Base-by-base conservation (phyloP, 352 stramenopile species). In the Pythium dissimile region DNA sequence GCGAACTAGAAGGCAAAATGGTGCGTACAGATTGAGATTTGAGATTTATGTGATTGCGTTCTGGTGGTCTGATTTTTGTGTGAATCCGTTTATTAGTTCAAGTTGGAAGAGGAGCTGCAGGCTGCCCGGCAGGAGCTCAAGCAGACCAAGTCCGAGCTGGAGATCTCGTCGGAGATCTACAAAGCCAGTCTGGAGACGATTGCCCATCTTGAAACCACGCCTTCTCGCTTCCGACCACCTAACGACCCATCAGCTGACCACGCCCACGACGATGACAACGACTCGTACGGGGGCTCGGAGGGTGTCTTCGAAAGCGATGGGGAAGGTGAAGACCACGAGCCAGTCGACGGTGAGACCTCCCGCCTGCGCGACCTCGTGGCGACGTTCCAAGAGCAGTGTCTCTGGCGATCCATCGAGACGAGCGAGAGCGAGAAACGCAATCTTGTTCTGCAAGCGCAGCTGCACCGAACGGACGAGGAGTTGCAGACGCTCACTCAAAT, bases 361-460 rank as follows among this genome's bases (percentile, higher is more conserved):
- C 59, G 78, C 16, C 62, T 88, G 48, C 69, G 70, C 1, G 57
- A 61, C 54, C 55, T 88, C 32, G 87, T 79, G 28, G 78, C 75
- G 15, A 67, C 67, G n/a, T 88, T 90, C 53, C 80, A 90, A 58
- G 71, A 90, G 53, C 77, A 90, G 63, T 86, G 79, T 71, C 56
- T 90, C n/a, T 90, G 77, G 80, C 72, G 73, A 26, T 86, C 78
- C 3, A 77, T 90, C 21, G 77, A 90, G 54, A 73, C 75, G 26
- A 71, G 72, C 13, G 77, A 90, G 57, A 78, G 80, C 30, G 72
- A 88, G 53, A 69, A 73, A 44, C 70, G 76, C 8, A 56, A 59
- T 21, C 59, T 74, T 12, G 7, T 46, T 16, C 59, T 76, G 15
- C 52, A 73, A n/a, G 38, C 16, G 1, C 37, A 66, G 28, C 46